These are phyloP conservation scores for Sporobolomyces phaffii DNA, from an alignment of 768 basidiomycete genomes.

Conservation along the genomic window DNA sequence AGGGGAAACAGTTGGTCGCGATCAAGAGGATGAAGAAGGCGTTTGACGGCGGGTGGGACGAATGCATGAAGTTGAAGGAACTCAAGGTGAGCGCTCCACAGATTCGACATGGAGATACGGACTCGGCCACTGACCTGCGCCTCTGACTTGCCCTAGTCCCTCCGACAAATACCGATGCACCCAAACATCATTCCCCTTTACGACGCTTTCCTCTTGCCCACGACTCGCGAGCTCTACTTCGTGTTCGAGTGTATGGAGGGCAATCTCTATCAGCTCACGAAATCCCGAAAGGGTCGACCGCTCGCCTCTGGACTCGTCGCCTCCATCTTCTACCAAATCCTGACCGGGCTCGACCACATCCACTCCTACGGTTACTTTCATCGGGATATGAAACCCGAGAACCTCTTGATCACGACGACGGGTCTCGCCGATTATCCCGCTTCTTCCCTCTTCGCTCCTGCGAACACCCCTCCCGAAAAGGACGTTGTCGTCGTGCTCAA, in stretches of 20 bases:
- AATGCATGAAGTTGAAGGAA: conserved; percentile 90
- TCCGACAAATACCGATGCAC: conserved; percentile 88
- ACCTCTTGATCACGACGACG: conserved; percentile 94
- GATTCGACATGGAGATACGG: neutral
- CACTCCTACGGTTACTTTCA: conserved; percentile 92
- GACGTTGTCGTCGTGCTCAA: conserved; percentile 97
- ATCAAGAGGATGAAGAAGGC: conserved; percentile 97
- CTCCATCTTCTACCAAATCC: conserved; percentile 87
- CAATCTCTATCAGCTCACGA: conserved; percentile 98
- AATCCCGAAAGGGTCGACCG: conserved; percentile 85
- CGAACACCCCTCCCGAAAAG: conserved; percentile 65
- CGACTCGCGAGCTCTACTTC: conserved; percentile 93
- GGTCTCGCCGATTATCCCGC: conserved; percentile 86
- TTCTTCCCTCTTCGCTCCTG: conserved; percentile 61
- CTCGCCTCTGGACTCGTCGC: conserved; percentile 95
- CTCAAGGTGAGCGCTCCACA: conserved; percentile 63
- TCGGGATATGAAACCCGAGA: conserved; percentile 99
- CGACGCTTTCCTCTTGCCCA: conserved; percentile 96
- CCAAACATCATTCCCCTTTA: conserved; percentile 97
- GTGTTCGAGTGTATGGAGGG: conserved; percentile 99
- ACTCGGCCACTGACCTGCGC: no score
- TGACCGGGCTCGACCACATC: conserved; percentile 83
- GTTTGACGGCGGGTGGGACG: conserved; percentile 97
- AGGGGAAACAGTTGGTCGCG: conserved; percentile 87
- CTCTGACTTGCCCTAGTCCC: conserved; percentile 57